phyloP scores from a whole-genome alignment of 352 stramenopile species.

The Phytophthora capsici region DNA sequence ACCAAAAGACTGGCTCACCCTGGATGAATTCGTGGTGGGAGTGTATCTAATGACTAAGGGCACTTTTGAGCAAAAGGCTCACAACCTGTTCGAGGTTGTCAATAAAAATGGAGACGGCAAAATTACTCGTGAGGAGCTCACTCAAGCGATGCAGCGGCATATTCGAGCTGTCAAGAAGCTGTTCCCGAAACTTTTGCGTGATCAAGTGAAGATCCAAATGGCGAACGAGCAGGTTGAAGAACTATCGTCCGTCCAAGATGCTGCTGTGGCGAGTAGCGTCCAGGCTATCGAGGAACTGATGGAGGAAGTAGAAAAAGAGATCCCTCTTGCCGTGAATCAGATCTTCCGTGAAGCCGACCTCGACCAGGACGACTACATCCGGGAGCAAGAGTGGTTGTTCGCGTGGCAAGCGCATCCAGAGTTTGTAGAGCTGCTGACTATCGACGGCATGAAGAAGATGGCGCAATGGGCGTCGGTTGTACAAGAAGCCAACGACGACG shows the following conservation, averaged over 20 bases:
- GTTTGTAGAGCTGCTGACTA: conserved; percentile 85
- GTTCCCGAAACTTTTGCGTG: conserved; percentile 74
- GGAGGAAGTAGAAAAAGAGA: conserved; percentile 83
- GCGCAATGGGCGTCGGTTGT: conserved; percentile 79
- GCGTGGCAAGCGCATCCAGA: conserved; percentile 80
- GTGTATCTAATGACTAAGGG: conserved; percentile 86
- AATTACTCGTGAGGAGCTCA: conserved; percentile 82
- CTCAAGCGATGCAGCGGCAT: conserved; percentile 65
- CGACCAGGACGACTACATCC: conserved; percentile 83
- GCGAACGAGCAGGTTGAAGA: conserved; percentile 45
- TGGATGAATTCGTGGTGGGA: conserved; percentile 84
- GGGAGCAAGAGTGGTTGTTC: conserved; percentile 83
- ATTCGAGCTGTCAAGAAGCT: conserved; percentile 79
- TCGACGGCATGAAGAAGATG: conserved; percentile 88
- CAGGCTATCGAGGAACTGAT: conserved; percentile 72
- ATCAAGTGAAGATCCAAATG: conserved; percentile 78
- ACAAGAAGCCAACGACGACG: conserved; percentile 33
- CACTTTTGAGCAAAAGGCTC: conserved; percentile 80
- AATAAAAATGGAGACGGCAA: conserved; percentile 70
- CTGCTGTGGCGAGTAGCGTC: conserved; percentile 60
- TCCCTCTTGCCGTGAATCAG: conserved; percentile 84
- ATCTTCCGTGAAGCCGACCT: conserved; percentile 82
- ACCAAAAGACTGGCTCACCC: conserved; percentile 71
- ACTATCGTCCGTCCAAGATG: conserved; percentile 48
- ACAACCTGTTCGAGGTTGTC: conserved; percentile 78